These are phyloP conservation scores for Thymus quinquecostatus DNA, from an alignment of 257 asterid genomes.

Conservation along the genomic window DNA sequence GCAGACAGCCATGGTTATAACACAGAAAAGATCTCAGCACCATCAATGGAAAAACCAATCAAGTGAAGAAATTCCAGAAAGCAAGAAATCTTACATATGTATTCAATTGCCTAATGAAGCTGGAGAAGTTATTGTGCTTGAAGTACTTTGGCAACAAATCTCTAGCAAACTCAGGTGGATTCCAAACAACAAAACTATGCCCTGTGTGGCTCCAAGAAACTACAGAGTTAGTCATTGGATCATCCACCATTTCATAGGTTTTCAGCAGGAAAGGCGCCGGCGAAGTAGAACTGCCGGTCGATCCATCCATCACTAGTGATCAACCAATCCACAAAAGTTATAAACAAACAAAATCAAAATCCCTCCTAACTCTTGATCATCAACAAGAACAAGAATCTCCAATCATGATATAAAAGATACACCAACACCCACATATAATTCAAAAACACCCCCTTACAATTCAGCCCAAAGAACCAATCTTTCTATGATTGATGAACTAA, in stretches of 20 bases:
- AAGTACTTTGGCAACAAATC: slow-evolving; percentile 85
- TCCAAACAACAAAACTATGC: slow-evolving; percentile 80
- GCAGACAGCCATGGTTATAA: background rate
- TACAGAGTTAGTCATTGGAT: slow-evolving; percentile 53
- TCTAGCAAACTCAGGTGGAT: slow-evolving; percentile 85
- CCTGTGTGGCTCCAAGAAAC: slow-evolving; percentile 86
- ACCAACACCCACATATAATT: slow-evolving; percentile 18
- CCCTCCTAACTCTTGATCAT: background rate
- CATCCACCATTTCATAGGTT: slow-evolving; percentile 92
- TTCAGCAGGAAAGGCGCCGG: slow-evolving; percentile 85
- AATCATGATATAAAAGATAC: background rate
- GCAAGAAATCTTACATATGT: slow-evolving; percentile 69
- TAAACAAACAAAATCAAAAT: slow-evolving; percentile 6
- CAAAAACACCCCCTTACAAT: background rate
- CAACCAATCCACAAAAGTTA: slow-evolving; percentile 8
- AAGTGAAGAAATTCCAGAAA: slow-evolving; percentile 16
- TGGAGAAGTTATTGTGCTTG: slow-evolving; percentile 92
- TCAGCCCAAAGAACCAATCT: slow-evolving; percentile 11
- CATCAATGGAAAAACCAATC: slow-evolving; percentile 7
- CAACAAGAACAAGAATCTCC: slow-evolving; percentile 12
- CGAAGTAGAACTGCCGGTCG: slow-evolving; percentile 60
- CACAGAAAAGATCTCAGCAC: slow-evolving; percentile 4
- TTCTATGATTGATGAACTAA: background rate
- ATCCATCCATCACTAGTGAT: slow-evolving; percentile 62
- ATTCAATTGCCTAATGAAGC: slow-evolving; percentile 91